Conservation (phyloP, 108 stramenopile species). For the Schizochytrium sp. region DNA sequence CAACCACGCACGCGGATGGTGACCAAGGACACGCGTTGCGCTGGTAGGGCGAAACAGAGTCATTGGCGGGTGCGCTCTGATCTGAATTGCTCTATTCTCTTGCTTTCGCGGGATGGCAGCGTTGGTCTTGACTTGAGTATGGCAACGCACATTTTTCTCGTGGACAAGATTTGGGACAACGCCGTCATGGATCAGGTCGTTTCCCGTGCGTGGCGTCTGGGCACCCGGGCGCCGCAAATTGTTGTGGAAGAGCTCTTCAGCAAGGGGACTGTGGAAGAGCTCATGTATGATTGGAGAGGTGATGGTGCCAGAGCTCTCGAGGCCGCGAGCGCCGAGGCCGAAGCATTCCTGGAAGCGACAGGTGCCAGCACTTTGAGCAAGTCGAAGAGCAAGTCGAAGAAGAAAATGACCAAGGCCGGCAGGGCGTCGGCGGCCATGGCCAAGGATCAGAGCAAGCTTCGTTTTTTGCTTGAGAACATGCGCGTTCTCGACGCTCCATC, state of each 20-base stretch:
- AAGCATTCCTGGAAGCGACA: background rate
- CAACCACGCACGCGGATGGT: background rate
- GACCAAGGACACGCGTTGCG: background rate
- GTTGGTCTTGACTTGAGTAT: background rate
- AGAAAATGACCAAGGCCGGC: background rate
- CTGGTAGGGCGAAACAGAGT: background rate
- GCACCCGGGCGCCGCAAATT: background rate
- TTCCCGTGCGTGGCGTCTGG: conserved; percentile 2
- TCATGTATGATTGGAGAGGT: background rate
- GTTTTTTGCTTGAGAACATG: background rate
- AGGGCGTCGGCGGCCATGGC: background rate
- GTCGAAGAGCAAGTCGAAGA: too few species aligned
- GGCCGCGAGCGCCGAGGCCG: background rate
- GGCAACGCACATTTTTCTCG: background rate
- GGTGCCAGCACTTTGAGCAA: too few species aligned
- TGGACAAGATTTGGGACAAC: conserved; percentile 7
- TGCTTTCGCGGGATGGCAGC: conserved; percentile 10
- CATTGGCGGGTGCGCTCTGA: background rate
- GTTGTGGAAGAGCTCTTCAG: background rate
- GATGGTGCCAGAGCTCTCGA: background rate
- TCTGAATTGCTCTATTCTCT: background rate
- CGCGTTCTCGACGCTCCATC: background rate
- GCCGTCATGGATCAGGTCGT: background rate
- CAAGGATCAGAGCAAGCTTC: background rate
- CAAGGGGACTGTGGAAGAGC: background rate